Evolutionary conservation across 768 basidiomycete genomes (phyloP).

Genomic region (Russula sp.): DNA sequence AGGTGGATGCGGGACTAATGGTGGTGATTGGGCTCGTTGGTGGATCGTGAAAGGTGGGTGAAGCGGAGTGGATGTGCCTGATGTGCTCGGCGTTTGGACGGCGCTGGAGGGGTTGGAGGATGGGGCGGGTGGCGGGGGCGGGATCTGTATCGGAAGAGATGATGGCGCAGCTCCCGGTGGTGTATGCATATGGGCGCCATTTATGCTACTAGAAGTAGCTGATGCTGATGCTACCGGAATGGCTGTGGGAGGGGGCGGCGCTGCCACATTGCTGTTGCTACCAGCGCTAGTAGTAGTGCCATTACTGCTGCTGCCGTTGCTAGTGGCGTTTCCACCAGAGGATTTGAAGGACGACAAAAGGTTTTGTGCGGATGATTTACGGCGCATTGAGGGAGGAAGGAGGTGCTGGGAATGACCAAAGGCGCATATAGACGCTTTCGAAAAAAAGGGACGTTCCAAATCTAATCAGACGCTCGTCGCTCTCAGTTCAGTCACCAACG

Average conservation of each 20-base stretch:
- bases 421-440: too few species aligned
- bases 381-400: slow-evolving; percentile 62
- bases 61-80: slow-evolving; percentile 31
- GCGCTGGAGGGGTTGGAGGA: slow-evolving; percentile 27
- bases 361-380: slow-evolving; percentile 85
- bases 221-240: background rate
- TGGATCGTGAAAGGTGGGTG: slow-evolving; percentile 28
- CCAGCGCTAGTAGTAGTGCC: background rate
- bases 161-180: background rate
- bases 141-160: background rate
- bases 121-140: background rate
- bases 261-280: background rate
- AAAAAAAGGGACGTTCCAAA: too few species aligned
- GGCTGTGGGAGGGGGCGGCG: background rate
- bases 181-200: slow-evolving; percentile 3
- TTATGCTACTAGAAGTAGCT: background rate
- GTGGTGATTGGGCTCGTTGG: slow-evolving; percentile 18
- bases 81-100: slow-evolving; percentile 29
- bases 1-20: slow-evolving; percentile 20
- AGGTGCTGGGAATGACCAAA: background rate
- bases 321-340: background rate
- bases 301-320: background rate
- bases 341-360: slow-evolving; percentile 72
- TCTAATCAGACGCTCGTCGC: too few species aligned
- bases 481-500: too few species aligned